A percentile compares a stretch with the other conserved stretches of the same genome.
These are phyloP conservation scores for Hyphodiscus sp. DNA, from an alignment of 2,329 filamentous ascomycete species.

Conservation along the genomic window DNA sequence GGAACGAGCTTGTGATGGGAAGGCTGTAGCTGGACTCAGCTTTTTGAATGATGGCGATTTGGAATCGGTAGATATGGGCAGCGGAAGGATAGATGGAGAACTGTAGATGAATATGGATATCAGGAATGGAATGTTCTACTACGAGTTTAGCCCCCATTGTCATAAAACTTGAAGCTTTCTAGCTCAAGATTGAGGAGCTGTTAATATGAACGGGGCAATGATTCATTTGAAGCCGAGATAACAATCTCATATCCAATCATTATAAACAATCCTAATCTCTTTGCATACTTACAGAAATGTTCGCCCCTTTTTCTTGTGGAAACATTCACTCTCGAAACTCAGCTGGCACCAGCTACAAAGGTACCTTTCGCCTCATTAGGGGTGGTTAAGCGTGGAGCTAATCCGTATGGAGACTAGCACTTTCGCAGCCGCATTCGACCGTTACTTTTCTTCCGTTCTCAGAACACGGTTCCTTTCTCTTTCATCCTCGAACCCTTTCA, in stretches of 20 bases:
- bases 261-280: too few species aligned
- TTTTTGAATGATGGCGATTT: constrained; percentile 38
- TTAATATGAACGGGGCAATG: too few species aligned
- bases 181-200: too few species aligned
- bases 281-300: too few species aligned
- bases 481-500: constrained; percentile 4
- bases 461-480: constrained; percentile 1
- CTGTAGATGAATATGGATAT: constrained; percentile 11
- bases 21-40: constrained; percentile 50
- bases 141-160: not conserved
- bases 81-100: constrained; percentile 15
- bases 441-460: not conserved
- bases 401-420: too few species aligned
- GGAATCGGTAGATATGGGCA: constrained; percentile 3
- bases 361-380: too few species aligned
- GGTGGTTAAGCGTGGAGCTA: too few species aligned
- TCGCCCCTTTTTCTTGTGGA: too few species aligned
- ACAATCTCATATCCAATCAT: too few species aligned
- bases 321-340: too few species aligned
- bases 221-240: too few species aligned
- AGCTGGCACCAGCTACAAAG: too few species aligned
- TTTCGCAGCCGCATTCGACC: not conserved
- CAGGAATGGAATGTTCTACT: not conserved
- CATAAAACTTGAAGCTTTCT: not conserved
- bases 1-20: constrained; percentile 69